These are phyloP conservation scores for Monilinia vaccinii-corymbosi DNA, from an alignment of 2,329 filamentous ascomycete genomes.

Conservation along the genomic window DNA sequence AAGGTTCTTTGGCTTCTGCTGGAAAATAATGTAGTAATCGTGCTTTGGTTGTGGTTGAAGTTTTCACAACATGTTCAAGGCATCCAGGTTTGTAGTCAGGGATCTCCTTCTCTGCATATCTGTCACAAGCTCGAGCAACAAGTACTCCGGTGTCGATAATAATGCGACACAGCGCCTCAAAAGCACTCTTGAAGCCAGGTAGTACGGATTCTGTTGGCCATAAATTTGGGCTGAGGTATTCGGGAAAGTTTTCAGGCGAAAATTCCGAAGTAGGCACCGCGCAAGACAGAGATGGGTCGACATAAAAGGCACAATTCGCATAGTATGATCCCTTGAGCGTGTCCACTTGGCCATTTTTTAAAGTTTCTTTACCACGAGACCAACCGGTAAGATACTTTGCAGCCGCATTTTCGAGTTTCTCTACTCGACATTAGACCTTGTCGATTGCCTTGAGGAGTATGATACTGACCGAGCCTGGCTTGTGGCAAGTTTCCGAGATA, in stretches of 20 bases:
- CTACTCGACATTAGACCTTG: conserved; percentile 28
- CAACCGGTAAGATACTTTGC: conserved; percentile 63
- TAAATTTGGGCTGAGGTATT: conserved; percentile 83
- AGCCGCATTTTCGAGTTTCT: conserved; percentile 47
- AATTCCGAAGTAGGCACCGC: conserved; percentile 51
- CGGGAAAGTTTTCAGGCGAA: conserved; percentile 58
- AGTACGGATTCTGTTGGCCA: conserved; percentile 67
- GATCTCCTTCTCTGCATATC: conserved; percentile 72
- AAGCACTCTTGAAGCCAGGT: conserved; percentile 63
- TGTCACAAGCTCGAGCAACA: conserved; percentile 84
- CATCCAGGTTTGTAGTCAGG: conserved; percentile 67
- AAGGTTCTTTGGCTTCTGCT: conserved; percentile 33
- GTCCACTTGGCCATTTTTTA: conserved; percentile 69
- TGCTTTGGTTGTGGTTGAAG: conserved; percentile 83
- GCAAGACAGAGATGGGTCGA: conserved; percentile 52
- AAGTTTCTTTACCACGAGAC: conserved; percentile 74
- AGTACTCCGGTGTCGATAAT: conserved; percentile 86
- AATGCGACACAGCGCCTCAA: conserved; percentile 68
- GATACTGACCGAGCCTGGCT: conserved; percentile 55
- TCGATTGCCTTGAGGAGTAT: not conserved
- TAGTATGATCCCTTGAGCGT: conserved; percentile 79
- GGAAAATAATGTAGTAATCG: conserved; percentile 91
- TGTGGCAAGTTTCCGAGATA: conserved; percentile 76
- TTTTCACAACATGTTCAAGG: conserved; percentile 77
- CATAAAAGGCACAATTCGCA: conserved; percentile 72